Percentiles rank a stretch among this genome's conserved stretches.
Evolutionary conservation across 1,284 basidiomycete genomes (phyloP).

Genomic region (Vanrija pseudolonga): DNA sequence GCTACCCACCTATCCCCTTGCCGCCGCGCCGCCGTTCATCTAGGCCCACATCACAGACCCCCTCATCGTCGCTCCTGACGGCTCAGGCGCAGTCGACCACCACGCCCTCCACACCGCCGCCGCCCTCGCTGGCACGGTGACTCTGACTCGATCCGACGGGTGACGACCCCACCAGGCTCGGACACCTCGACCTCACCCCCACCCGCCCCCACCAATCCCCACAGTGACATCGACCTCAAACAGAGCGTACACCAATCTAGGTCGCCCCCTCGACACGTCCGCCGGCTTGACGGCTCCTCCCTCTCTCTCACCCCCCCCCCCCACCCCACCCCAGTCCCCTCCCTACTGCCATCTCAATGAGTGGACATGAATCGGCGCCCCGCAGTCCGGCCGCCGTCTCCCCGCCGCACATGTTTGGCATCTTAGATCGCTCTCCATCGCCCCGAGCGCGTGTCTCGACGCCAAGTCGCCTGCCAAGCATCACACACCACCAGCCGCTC

Average conservation of each 20-base stretch:
- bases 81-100: too few species aligned
- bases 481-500: constrained; percentile 4
- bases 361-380: constrained; percentile 1
- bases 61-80: too few species aligned
- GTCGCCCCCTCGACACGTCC: not conserved
- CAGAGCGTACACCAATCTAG: not conserved
- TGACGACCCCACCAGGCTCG: too few species aligned
- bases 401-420: not conserved
- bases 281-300: not conserved
- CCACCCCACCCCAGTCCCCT: not conserved
- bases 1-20: too few species aligned
- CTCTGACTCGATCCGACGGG: too few species aligned
- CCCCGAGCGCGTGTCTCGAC: constrained; percentile 6
- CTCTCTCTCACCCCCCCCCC: not conserved
- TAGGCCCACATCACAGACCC: too few species aligned
- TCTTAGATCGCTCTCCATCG: constrained; percentile 3
- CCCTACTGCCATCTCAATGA: not conserved
- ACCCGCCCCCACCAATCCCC: too few species aligned
- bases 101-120: too few species aligned
- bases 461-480: constrained; percentile 8
- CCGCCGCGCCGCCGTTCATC: too few species aligned
- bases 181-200: too few species aligned
- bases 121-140: too few species aligned
- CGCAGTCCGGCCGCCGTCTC: not conserved
- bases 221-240: not conserved